Base-by-base conservation (phyloP, 352 stramenopile genomes). In the Phytophthora foliorum region DNA sequence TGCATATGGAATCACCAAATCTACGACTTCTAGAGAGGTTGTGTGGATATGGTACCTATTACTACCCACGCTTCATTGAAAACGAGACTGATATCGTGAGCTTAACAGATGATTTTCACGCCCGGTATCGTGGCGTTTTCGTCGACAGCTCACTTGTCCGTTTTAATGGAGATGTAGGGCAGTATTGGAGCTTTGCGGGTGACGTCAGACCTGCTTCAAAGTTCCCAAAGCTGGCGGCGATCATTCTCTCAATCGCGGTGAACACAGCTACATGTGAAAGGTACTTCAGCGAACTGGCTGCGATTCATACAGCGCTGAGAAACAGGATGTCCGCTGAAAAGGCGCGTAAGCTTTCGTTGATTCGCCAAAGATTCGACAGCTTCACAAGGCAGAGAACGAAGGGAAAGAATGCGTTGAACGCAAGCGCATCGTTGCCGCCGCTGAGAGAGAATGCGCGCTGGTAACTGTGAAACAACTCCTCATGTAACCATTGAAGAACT, bases 11-110 rank as follows among this genome's bases (percentile, higher is more conserved):
- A 29, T 3, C 25, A 29, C 25, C 25, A 29, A 29, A 29, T 29
- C 25, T 62, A 17, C 24, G 29, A 14, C 27, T 62, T 52, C 14
- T 61, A 16, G 54, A 62, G 13, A 17, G 25, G n/a, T 24, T 45
- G 19, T 52, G 25, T 7, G 54, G 54, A n/a, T 62, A 53, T 34
- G 54, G 27, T 14, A 21, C 52, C 1, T 61, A 61, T 24, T 61
- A 61, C 19, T 61, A 61, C 25, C 25, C 3, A 29, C 25, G 25
- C 3, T 29, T 6, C 31, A 19, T 52, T 52, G 54, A 21, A 24
- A 24, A 32, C 4, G 29, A 53, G n/a, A 32, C 19, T 29, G 8
- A 22, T 10, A 41, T 17, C 25, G 25, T 6, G 25, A 29, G 6
- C 25, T 29, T 29, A 6, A 3, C 25, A 6, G 6, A 6, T 29